These are phyloP conservation scores for Euryodendron excelsum DNA, from an alignment of 148 eudicot species.

Conservation along the genomic window DNA sequence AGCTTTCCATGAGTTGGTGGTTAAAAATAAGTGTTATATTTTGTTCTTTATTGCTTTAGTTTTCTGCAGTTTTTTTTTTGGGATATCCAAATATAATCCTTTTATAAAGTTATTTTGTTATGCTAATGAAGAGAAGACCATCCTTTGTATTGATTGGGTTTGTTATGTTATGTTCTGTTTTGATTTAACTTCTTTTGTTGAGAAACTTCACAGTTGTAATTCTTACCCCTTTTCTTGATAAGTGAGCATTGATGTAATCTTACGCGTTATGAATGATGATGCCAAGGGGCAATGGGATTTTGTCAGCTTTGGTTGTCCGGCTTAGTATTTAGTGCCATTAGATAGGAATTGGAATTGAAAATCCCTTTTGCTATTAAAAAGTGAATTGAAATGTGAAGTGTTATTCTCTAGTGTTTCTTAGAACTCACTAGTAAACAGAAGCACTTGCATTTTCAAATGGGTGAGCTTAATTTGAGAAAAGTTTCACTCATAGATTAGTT, in stretches of 20 bases:
- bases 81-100: not conserved
- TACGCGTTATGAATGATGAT: not conserved
- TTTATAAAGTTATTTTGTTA: not conserved
- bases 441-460: not conserved
- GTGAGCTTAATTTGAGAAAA: not conserved
- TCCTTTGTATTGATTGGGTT: not conserved
- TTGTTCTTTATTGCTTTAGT: not conserved
- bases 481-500: not conserved
- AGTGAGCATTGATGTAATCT: not conserved
- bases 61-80: not conserved
- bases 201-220: not conserved
- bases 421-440: not conserved
- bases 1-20: not conserved
- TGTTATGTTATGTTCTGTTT: too few relatives aligned
- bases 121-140: slow-evolving; percentile 2
- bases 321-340: not conserved
- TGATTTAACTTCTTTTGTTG: not conserved
- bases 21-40: not conserved
- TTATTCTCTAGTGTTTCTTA: not conserved
- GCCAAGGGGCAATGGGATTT: not conserved
- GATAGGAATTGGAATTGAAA: not conserved
- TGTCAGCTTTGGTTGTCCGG: not conserved
- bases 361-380: not conserved
- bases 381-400: not conserved
- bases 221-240: not conserved